Conservation (phyloP, 2,329 filamentous ascomycete species). For the Ambrosiella xylebori region DNA sequence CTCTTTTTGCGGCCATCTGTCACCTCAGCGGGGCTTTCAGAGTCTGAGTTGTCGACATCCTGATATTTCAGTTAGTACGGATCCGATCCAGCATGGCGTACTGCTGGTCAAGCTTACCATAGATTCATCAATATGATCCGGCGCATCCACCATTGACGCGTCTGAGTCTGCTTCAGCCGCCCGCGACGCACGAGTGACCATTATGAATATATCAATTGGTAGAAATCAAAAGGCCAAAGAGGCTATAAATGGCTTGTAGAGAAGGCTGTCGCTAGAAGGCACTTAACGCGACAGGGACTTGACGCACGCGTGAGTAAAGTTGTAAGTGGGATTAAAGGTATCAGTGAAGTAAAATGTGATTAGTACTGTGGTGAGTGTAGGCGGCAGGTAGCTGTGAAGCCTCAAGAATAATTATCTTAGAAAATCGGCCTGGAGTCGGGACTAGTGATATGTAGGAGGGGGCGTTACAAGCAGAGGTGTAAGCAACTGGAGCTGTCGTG, state of each 20-base stretch:
- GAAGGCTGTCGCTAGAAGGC: conserved; percentile 17
- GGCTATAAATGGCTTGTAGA: conserved; percentile 14
- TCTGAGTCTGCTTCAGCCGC: conserved; percentile 38
- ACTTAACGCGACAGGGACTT: conserved; percentile 34
- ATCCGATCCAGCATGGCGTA: neutral
- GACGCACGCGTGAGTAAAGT: neutral
- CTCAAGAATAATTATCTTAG: neutral
- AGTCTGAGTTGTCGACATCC: conserved; percentile 49
- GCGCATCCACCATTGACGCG: conserved; percentile 46
- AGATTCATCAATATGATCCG: conserved; percentile 22
- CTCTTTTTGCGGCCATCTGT: conserved; percentile 63
- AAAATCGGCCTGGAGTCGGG: neutral
- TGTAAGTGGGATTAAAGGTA: neutral
- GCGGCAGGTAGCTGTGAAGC: neutral
- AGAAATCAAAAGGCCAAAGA: conserved; percentile 8
- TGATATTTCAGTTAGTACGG: conserved; percentile 15
- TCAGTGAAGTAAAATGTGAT: neutral
- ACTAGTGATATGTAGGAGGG: neutral
- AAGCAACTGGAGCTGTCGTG: neutral
- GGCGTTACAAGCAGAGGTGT: neutral
- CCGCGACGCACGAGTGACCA: conserved; percentile 38
- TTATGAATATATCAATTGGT: conserved; percentile 19
- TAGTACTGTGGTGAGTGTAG: neutral
- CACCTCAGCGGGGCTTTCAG: conserved; percentile 61
- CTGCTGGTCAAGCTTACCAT: conserved; percentile 2